These are phyloP conservation scores for Sporobolus alterniflorus DNA, from an alignment of 202 grass and related monocot species.

Conservation along the genomic window DNA sequence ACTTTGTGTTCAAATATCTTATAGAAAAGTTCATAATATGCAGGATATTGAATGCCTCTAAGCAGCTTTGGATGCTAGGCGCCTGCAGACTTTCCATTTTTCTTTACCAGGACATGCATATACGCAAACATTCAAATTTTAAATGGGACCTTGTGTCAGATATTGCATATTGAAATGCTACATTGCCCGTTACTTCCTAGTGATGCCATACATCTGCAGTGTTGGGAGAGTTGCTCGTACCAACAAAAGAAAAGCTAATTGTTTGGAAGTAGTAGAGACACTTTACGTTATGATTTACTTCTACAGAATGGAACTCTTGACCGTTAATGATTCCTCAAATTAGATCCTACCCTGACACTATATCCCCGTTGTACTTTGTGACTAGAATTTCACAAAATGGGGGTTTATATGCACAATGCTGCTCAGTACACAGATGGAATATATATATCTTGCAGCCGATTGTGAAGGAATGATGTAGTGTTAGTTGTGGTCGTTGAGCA, in stretches of 20 bases:
- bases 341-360: background rate
- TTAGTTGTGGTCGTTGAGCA: background rate
- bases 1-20: background rate
- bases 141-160: background rate
- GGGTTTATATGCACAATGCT: background rate
- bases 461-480: background rate
- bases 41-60: background rate
- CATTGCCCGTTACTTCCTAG: background rate
- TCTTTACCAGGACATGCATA: background rate
- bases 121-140: background rate
- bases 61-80: background rate
- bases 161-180: background rate
- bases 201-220: background rate
- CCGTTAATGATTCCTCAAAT: background rate
- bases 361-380: background rate
- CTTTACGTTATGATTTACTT: background rate
- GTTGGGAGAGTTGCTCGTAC: background rate
- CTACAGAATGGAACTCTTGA: background rate
- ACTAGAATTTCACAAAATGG: constrained; percentile 5
- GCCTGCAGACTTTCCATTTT: background rate
- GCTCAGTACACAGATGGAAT: background rate
- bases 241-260: background rate
- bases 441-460: background rate
- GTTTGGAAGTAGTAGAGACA: background rate
- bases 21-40: background rate